A percentile compares a stretch with the other conserved stretches of the same genome.
Evolutionary conservation across 2,329 filamentous ascomycete species (phyloP).

Genomic region (Cadophora luteo-olivacea): DNA sequence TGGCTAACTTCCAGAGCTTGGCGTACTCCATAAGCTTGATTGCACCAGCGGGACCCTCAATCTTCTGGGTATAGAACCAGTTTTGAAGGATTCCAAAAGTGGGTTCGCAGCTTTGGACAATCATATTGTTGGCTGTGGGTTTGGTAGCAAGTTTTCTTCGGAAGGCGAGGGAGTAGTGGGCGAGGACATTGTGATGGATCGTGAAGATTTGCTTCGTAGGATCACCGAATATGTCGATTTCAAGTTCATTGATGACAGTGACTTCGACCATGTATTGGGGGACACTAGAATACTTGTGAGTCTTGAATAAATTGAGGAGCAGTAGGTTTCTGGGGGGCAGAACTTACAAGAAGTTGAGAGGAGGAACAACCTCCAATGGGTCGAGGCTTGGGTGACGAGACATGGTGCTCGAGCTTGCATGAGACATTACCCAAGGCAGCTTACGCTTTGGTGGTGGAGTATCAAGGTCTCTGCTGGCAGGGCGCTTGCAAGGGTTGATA

Average conservation of each 20-base stretch:
- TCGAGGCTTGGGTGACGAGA: background rate
- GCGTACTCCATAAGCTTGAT: constrained; percentile 7
- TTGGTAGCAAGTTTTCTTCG: background rate
- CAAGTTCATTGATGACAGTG: background rate
- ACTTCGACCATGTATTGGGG: constrained; percentile 6
- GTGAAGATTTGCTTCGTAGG: constrained; percentile 1
- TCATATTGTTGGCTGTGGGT: background rate
- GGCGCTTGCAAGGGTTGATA: background rate
- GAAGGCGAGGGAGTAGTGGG: background rate
- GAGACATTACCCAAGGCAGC: background rate
- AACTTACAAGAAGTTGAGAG: constrained; percentile 9
- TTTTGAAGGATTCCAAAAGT: background rate
- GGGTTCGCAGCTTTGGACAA: background rate
- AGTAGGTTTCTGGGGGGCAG: background rate
- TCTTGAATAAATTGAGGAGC: background rate
- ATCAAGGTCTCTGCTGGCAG: background rate
- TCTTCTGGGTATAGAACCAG: constrained; percentile 4
- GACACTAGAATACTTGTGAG: background rate
- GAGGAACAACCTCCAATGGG: background rate
- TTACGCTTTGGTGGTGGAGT: background rate
- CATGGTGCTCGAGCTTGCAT: constrained; percentile 12
- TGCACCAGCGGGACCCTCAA: background rate
- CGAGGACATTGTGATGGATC: background rate
- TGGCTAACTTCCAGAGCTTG: background rate
- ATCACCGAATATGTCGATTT: background rate